Evolutionary conservation across 2,329 filamentous ascomycete species (phyloP), one percentile per base, ranked within the genome.

Genomic region (Sclerotinia sclerotiorum): DNA sequence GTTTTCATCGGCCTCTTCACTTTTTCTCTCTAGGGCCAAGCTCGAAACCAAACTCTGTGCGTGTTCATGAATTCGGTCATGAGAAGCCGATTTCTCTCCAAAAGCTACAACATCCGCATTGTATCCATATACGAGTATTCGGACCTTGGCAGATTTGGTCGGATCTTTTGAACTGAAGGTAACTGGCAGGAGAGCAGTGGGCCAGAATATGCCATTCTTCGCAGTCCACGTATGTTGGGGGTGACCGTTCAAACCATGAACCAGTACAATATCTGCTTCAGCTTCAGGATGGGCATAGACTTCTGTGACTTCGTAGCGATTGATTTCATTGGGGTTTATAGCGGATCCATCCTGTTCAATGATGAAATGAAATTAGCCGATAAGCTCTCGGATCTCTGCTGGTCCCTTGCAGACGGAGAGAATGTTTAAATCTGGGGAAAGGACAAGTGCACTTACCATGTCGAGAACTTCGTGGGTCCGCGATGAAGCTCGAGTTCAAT

Each of bases 121-220:
- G 77, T 92, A 93, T 32, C 90, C 90, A 75, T 92, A 92, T 0
- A 89, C 88, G 66, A 92, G 79, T 27, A 93, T 81, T 64, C 91
- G 87, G 65, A 88, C 88, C 32, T 84, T 84, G 15, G 82, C 81
- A 13, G 82, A 80, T 39, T 54, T 46, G 35, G n/a, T 35, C n/a
- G 65, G 55, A 51, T 67, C 65, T 55, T 52, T 63, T 1, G 60
- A 68, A 65, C 82, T 83, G 21, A 92, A 80, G 2, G 88, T 83
- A 0, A 79, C 76, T 0, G 90, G 89, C 1, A 93, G 82, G 19
- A 93, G 82, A 70, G 92, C 87, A 17, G 82, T 79, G 0, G 90
- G 90, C 90, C 90, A 93, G 78, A 89, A 92, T 42, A 86, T 81
- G 51, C 83, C 83, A 68, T 79, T 79, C 65, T 80, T 79, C n/a